These are phyloP conservation scores for Stellera chamaejasme DNA, from an alignment of 345 rosid species.

Conservation along the genomic window DNA sequence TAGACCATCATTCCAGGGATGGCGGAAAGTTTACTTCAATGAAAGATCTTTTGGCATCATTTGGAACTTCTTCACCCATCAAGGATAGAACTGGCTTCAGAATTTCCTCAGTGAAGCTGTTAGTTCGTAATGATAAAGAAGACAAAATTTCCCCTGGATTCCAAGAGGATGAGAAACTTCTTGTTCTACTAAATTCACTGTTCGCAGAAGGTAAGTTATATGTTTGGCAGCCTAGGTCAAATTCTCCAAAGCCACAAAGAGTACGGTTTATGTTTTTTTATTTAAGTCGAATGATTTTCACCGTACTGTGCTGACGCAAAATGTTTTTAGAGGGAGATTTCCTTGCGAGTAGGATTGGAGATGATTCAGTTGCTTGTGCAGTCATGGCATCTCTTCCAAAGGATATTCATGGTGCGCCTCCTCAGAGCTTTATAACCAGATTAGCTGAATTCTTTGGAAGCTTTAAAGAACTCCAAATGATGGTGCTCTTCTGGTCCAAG, in stretches of 20 bases:
- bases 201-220: constrained; percentile 57
- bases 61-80: constrained; percentile 74
- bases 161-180: constrained; percentile 60
- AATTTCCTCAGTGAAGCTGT: constrained; percentile 77
- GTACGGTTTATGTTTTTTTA: constrained; percentile 10
- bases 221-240: not conserved
- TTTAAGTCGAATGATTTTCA: constrained; percentile 36
- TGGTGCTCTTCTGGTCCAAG: constrained; percentile 84
- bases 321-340: constrained; percentile 69
- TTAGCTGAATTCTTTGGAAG: constrained; percentile 91
- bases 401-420: constrained; percentile 89
- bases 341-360: constrained; percentile 56
- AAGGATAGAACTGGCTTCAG: constrained; percentile 77
- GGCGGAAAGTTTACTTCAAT: constrained; percentile 61
- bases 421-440: constrained; percentile 64
- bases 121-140: constrained; percentile 89
- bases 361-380: constrained; percentile 34
- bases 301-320: constrained; percentile 56
- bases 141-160: constrained; percentile 49
- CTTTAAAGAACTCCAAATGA: constrained; percentile 60
- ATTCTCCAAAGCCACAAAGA: too few relatives aligned
- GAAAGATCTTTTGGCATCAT: constrained; percentile 69
- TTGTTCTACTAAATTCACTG: constrained; percentile 41
- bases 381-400: constrained; percentile 39
- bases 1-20: constrained; percentile 34